These are phyloP conservation scores for Rhizomucor pusillus DNA, from an alignment of 371 early-diverging fungal species.

Conservation along the genomic window DNA sequence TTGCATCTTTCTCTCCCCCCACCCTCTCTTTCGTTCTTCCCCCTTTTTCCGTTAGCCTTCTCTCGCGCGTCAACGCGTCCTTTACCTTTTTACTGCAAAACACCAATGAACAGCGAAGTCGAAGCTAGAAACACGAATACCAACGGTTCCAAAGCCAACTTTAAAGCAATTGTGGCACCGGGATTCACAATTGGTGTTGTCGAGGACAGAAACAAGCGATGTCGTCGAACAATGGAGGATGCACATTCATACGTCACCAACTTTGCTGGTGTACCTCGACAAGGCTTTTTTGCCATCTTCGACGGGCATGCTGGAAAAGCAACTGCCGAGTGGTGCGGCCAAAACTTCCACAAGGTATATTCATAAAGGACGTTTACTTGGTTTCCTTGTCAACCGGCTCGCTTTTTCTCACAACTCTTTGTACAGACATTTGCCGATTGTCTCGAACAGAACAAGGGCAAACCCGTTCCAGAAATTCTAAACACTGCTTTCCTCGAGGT, in stretches of 20 bases:
- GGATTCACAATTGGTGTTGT: constrained; percentile 66
- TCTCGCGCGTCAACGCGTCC: too few relatives aligned
- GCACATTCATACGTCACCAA: constrained; percentile 83
- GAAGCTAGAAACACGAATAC: too few relatives aligned
- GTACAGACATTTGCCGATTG: constrained; percentile 21
- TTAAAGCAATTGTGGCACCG: constrained; percentile 23
- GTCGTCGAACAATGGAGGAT: constrained; percentile 97
- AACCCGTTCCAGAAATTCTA: constrained; percentile 75
- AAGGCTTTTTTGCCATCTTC: constrained; percentile 93
- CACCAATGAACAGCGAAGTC: too few relatives aligned
- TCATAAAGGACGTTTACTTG: neutral
- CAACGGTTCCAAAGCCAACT: too few relatives aligned
- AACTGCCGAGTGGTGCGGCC: constrained; percentile 96
- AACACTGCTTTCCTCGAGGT: constrained; percentile 81
- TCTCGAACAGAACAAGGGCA: constrained; percentile 8
- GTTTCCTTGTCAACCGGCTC: constrained; percentile 6
- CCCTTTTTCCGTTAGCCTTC: too few relatives aligned
- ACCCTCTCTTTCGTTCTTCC: too few relatives aligned
- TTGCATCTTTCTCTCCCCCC: too few relatives aligned
- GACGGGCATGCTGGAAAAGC: constrained; percentile 98
- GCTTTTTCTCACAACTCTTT: neutral
- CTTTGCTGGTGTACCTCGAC: constrained; percentile 75
- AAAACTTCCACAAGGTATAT: constrained; percentile 78
- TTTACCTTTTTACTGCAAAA: too few relatives aligned
- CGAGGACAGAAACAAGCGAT: constrained; percentile 87